A percentile compares a stretch with the other conserved stretches of the same genome.
Conservation (phyloP, 176 grass and related monocot species). For the Themeda triandra region DNA sequence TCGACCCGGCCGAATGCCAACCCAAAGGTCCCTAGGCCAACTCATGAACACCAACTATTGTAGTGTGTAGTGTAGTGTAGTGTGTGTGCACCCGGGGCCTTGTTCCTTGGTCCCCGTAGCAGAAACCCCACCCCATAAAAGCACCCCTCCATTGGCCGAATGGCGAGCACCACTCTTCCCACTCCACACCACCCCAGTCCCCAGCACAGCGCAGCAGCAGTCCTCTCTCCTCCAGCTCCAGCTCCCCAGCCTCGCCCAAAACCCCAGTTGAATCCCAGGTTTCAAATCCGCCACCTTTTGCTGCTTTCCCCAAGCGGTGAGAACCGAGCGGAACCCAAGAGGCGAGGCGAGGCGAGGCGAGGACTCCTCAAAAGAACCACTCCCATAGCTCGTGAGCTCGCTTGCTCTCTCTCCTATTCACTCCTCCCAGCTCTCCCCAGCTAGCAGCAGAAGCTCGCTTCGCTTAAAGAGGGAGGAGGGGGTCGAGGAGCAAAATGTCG, state of each 20-base stretch:
- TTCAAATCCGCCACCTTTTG: slow-evolving; percentile 53
- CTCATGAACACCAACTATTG: neutral
- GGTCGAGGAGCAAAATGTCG: slow-evolving; percentile 51
- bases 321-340: neutral
- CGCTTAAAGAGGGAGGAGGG: slow-evolving; percentile 23
- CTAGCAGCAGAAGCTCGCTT: neutral
- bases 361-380: slow-evolving; percentile 50
- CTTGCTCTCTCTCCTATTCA: slow-evolving; percentile 10
- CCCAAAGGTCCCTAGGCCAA: neutral
- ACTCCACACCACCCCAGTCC: too few relatives aligned
- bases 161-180: slow-evolving; percentile 2
- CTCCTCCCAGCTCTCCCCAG: neutral
- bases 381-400: neutral
- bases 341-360: neutral
- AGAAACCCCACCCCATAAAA: slow-evolving; percentile 52
- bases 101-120: slow-evolving; percentile 48
- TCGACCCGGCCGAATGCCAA: neutral
- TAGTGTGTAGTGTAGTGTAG: neutral
- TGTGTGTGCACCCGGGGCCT: neutral
- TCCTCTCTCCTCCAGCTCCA: neutral
- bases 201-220: neutral
- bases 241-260: neutral
- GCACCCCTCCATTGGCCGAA: slow-evolving; percentile 21
- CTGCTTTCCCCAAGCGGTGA: slow-evolving; percentile 8
- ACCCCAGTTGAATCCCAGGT: slow-evolving; percentile 38